These are phyloP conservation scores for Astrocystis sublimbata DNA, from an alignment of 495 filamentous ascomycete genomes.

Conservation along the genomic window DNA sequence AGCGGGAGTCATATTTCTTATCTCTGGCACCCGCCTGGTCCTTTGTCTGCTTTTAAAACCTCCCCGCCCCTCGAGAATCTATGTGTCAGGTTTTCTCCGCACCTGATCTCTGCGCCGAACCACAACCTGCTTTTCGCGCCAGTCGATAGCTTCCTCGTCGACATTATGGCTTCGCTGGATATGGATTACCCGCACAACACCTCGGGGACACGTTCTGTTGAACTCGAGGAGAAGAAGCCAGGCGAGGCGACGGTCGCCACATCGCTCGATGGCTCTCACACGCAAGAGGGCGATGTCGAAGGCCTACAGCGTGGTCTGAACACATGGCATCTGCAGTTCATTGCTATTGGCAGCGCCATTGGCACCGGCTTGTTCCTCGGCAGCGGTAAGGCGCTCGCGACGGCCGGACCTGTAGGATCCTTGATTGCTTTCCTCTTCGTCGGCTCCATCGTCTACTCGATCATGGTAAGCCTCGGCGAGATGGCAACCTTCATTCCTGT, in stretches of 20 bases:
- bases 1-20: background rate
- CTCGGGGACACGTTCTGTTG: constrained; percentile 7
- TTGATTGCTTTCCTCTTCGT: constrained; percentile 72
- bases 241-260: constrained; percentile 13
- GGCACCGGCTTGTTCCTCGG: constrained; percentile 77
- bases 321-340: constrained; percentile 61
- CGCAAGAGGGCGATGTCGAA: constrained; percentile 29
- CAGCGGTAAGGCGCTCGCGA: constrained; percentile 62
- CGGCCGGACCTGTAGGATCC: constrained; percentile 64
- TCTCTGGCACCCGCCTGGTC: too few species aligned
- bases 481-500: constrained; percentile 76
- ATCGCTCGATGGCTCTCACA: constrained; percentile 23
- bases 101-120: background rate
- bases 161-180: background rate
- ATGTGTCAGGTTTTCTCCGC: constrained; percentile 5
- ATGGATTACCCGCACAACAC: background rate
- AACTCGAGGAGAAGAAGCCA: constrained; percentile 9
- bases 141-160: background rate
- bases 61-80: background rate
- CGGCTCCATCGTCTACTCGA: constrained; percentile 61
- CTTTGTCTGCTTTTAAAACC: constrained; percentile 6
- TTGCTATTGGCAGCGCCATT: constrained; percentile 69
- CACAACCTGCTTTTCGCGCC: background rate
- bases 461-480: constrained; percentile 63
- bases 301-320: constrained; percentile 33